phyloP scores from a whole-genome alignment of 2,329 filamentous ascomycete genomes.

The Nemania bipapillata region DNA sequence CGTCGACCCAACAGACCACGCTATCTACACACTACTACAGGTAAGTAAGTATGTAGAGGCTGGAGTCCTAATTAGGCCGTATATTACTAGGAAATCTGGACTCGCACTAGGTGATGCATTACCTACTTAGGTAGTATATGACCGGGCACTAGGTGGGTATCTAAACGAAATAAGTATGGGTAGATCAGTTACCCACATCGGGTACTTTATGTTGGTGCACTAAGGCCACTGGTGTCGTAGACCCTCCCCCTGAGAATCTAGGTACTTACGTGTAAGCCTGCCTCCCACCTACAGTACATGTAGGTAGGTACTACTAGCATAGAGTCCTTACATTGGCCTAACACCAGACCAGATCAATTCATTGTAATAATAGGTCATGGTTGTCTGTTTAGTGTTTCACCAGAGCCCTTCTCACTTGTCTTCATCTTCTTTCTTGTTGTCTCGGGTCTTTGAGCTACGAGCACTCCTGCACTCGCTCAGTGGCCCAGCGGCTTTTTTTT shows the following conservation, averaged over 20 bases:
- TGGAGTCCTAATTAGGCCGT: background rate
- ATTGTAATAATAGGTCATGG: conserved; percentile 12
- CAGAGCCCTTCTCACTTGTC: background rate
- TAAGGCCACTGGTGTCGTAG: background rate
- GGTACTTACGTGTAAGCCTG: background rate
- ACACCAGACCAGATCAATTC: conserved; percentile 16
- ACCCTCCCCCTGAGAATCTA: background rate
- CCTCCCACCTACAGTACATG: no score
- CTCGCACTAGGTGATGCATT: background rate
- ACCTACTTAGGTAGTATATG: background rate
- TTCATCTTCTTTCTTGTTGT: conserved; percentile 7
- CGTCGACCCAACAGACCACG: background rate
- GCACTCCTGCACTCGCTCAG: conserved; percentile 5
- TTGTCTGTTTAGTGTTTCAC: background rate
- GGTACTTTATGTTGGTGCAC: conserved; percentile 1
- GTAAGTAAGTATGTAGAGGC: background rate
- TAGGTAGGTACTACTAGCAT: no score
- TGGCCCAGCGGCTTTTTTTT: conserved; percentile 11
- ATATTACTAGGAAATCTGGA: background rate
- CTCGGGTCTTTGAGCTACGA: conserved; percentile 25
- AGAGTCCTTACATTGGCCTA: background rate
- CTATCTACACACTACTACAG: no score
- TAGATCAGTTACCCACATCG: conserved; percentile 20
- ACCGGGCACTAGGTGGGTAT: background rate
- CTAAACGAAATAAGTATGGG: background rate